phyloP scores from a whole-genome alignment of 2,329 filamentous ascomycete species.

The Lojkania enalia region DNA sequence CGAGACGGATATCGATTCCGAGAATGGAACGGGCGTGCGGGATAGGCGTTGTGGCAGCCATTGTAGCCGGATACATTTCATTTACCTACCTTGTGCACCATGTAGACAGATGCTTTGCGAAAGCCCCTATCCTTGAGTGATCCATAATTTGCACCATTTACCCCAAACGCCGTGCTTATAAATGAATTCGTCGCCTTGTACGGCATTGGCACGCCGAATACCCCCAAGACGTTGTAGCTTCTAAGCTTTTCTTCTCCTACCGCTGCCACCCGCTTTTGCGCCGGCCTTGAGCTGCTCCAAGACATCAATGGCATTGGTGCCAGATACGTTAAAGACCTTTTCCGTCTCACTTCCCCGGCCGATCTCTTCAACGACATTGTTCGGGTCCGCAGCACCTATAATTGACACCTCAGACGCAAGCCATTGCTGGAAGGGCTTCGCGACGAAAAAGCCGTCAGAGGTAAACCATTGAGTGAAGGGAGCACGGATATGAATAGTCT shows the following conservation, averaged over 20 bases:
- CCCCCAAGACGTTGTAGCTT: too few relatives aligned
- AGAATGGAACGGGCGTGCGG: too few relatives aligned
- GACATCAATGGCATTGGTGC: constrained; percentile 38
- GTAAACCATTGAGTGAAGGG: constrained; percentile 76
- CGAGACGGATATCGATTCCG: too few relatives aligned
- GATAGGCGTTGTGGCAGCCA: too few relatives aligned
- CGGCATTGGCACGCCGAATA: too few relatives aligned
- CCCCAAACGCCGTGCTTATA: too few relatives aligned
- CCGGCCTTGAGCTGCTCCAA: constrained; percentile 42
- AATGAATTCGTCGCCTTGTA: too few relatives aligned
- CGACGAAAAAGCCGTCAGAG: constrained; percentile 72
- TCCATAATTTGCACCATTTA: too few relatives aligned
- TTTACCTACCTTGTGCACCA: too few relatives aligned
- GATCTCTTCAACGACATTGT: constrained; percentile 52
- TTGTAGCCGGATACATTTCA: too few relatives aligned
- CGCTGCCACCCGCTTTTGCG: constrained; percentile 30
- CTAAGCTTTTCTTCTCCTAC: constrained; percentile 36
- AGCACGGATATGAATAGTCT: constrained; percentile 60
- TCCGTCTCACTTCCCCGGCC: constrained; percentile 39
- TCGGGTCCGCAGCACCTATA: constrained; percentile 68
- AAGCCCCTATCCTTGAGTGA: too few relatives aligned
- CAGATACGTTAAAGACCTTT: constrained; percentile 32
- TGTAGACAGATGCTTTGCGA: too few relatives aligned
- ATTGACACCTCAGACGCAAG: constrained; percentile 68
- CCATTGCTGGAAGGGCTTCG: constrained; percentile 76